These are phyloP conservation scores for Camelina sativa DNA, from an alignment of 345 rosid genomes.

Conservation along the genomic window DNA sequence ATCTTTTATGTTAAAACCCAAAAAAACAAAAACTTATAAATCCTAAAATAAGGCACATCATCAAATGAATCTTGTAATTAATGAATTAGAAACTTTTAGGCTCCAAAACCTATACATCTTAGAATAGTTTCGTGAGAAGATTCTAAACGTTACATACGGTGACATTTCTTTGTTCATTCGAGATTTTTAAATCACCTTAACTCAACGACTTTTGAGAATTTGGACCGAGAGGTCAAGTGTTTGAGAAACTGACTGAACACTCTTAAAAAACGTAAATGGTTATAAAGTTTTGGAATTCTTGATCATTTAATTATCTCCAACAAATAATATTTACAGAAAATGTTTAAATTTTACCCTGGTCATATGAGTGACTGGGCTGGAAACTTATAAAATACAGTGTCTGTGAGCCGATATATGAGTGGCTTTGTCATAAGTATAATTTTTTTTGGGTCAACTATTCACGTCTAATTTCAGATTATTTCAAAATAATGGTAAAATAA, in stretches of 20 bases:
- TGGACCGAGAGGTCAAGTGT: neutral
- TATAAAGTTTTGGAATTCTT: neutral
- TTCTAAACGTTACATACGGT: too few relatives aligned
- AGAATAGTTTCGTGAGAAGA: too few relatives aligned
- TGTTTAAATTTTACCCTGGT: too few relatives aligned
- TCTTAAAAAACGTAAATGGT: neutral
- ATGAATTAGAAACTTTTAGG: too few relatives aligned
- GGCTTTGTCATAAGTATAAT: too few relatives aligned
- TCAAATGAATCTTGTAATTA: neutral
- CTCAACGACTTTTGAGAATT: neutral
- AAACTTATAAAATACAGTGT: neutral
- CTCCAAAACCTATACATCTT: too few relatives aligned
- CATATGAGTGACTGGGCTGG: too few relatives aligned
- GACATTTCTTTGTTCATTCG: too few relatives aligned
- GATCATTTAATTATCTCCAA: neutral
- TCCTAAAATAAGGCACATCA: neutral
- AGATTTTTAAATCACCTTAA: too few relatives aligned
- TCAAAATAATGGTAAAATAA: neutral
- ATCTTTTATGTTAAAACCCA: too few relatives aligned
- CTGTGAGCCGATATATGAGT: neutral
- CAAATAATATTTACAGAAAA: too few relatives aligned
- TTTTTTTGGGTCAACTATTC: neutral
- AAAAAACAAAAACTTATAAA: neutral
- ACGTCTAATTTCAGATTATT: neutral
- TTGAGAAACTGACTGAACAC: neutral